Evolutionary conservation across 768 basidiomycete genomes (phyloP).

Genomic region (Tulasnella calospora): DNA sequence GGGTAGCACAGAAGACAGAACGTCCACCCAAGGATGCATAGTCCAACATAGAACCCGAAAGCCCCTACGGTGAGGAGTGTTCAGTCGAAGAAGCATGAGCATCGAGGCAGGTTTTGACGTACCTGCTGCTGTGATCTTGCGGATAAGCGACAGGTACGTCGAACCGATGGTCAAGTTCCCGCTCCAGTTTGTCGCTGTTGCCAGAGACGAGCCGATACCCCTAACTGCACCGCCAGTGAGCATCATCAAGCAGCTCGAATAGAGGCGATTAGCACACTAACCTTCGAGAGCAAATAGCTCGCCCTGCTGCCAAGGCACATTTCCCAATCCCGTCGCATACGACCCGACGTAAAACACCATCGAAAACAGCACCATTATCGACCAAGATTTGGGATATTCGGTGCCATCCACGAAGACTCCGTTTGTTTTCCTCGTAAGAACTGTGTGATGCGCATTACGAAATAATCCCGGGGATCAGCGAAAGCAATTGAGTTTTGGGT

Average conservation of each 20-base stretch:
- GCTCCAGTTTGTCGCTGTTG: slow-evolving; percentile 74
- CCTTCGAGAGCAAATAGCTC: slow-evolving; percentile 76
- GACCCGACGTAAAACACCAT: slow-evolving; percentile 81
- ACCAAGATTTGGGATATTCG: slow-evolving; percentile 58
- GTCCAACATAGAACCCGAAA: slow-evolving; percentile 70
- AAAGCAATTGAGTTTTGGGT: not conserved
- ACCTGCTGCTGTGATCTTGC: slow-evolving; percentile 60
- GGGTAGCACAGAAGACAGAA: slow-evolving; percentile 71
- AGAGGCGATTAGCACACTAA: slow-evolving; percentile 31
- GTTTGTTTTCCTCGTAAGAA: slow-evolving; percentile 56
- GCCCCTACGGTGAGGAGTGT: slow-evolving; percentile 39
- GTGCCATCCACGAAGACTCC: slow-evolving; percentile 56
- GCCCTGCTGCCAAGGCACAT: slow-evolving; percentile 84
- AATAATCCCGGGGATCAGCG: not conserved
- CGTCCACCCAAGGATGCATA: slow-evolving; percentile 57
- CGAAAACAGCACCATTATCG: slow-evolving; percentile 62
- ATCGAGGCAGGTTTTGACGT: not conserved
- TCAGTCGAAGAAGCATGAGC: not conserved
- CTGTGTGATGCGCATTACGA: slow-evolving; percentile 35
- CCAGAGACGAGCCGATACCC: slow-evolving; percentile 69
- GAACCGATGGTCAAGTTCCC: slow-evolving; percentile 70
- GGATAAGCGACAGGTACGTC: slow-evolving; percentile 77
- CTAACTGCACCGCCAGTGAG: slow-evolving; percentile 45
- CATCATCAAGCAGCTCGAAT: not conserved
- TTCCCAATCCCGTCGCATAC: slow-evolving; percentile 73